Base-by-base conservation (phyloP, 345 rosid genomes). In the Geranium brycei region DNA sequence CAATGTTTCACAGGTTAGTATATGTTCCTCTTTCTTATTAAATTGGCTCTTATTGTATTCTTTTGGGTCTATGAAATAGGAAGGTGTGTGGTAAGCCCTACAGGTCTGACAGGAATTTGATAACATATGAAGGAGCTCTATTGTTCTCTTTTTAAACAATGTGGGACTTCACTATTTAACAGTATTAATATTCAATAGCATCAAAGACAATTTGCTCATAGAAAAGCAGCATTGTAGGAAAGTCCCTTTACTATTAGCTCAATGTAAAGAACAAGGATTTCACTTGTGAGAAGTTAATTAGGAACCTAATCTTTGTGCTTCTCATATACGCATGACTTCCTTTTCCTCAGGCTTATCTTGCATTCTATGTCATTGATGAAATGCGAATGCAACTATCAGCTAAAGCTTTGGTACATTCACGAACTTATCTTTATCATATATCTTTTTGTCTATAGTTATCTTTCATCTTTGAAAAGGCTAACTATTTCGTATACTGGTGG, bases 1-100 rank as follows among this genome's bases (percentile, higher is more conserved):
- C 68, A 92, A 89, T 69, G 91, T 92, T 75, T 92, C 98, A 56
- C 95, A 89, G 89, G 98, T 87, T 64, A 73, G 85, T 62, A 19
- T 57, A 30, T 59, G 13, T 64, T n/a, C 61, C 40, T 23, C 31
- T 58, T 23, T 68, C 12, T 72, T 66, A 32, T 41, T 15, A 38
- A 18, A 4, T 60, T 1, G 19, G 58, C 51, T 64, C 30, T 19
- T 59, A 32, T 3, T 64, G 16, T 38, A 31, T 55, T 47, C 5
- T 47, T 47, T 47, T 47, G 28, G 28, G 28, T 23, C 28, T 23
- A 23, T 23, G 28, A 23, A 23, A 23, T 23, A 23, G 28, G 28
- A 23, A 23, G 28, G 28, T 23, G 28, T 23, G 28, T 23, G 2
- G 28, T 23, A 23, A 23, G 28, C 28, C 28, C 10, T 35, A 35